Percentiles rank a stretch among this genome's conserved stretches.
Conservation (phyloP, 345 rosid genomes). For the Fremontodendron californicum region DNA sequence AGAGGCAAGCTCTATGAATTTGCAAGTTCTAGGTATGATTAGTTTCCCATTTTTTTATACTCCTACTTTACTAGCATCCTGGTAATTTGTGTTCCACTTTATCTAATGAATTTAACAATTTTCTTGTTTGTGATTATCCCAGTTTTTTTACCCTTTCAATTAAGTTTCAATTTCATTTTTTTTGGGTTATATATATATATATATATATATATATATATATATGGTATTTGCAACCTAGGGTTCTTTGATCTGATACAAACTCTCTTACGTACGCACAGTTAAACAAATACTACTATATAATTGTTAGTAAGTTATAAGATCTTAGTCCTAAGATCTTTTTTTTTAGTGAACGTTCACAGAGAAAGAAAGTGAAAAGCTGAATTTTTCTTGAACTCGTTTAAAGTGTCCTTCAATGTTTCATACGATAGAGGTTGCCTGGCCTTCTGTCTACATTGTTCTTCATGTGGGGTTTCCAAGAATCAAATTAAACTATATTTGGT, state of each 20-base stretch:
- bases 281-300: not conserved
- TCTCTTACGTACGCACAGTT: not conserved
- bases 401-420: not conserved
- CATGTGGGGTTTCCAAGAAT: constrained; percentile 1
- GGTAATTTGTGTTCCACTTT: not conserved
- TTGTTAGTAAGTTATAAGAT: not conserved
- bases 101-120: not conserved
- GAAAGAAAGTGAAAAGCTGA: not conserved
- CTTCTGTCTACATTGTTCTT: not conserved
- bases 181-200: not conserved
- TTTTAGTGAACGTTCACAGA: not conserved
- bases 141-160: not conserved
- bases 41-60: not conserved
- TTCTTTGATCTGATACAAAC: not conserved
- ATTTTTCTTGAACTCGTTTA: not conserved
- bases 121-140: not conserved
- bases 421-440: not conserved
- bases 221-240: not conserved
- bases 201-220: too few relatives aligned
- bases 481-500: not conserved
- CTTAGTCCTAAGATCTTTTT: too few relatives aligned
- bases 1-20: constrained; percentile 47
- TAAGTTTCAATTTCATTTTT: not conserved
- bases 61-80: not conserved
- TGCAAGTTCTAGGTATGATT: constrained; percentile 26